These are phyloP conservation scores for Heterobasidion annosum DNA, from an alignment of 1,284 basidiomycete genomes.

Conservation along the genomic window DNA sequence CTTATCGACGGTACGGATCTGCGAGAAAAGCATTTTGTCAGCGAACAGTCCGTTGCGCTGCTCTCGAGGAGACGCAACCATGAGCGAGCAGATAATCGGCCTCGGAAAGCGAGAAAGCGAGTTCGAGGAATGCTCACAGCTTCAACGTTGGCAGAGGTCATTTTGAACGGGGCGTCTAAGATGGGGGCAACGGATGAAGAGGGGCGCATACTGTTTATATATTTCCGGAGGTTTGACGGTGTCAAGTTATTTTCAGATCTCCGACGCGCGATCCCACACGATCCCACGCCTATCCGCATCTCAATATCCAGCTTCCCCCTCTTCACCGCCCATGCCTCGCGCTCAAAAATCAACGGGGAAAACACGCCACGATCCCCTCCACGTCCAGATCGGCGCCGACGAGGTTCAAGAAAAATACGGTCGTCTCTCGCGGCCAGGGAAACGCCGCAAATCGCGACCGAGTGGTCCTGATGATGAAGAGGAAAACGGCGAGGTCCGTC, in stretches of 20 bases:
- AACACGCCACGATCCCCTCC: slow-evolving; percentile 77
- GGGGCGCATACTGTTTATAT: not conserved
- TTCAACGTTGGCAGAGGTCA: slow-evolving; percentile 8
- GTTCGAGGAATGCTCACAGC: slow-evolving; percentile 6
- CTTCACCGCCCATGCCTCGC: slow-evolving; percentile 46
- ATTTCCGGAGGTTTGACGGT: not conserved
- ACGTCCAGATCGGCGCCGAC: slow-evolving; percentile 73
- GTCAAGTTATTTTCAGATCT: not conserved
- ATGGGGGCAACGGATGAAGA: slow-evolving; percentile 9
- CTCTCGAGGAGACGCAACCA: too few relatives aligned
- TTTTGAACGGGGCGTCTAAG: slow-evolving; percentile 9
- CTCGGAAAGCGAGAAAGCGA: not conserved
- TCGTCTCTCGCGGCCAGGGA: slow-evolving; percentile 63
- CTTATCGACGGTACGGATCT: slow-evolving; percentile 65
- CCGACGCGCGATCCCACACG: not conserved
- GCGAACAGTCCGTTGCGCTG: not conserved
- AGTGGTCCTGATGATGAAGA: slow-evolving; percentile 28
- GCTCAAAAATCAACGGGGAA: slow-evolving; percentile 42
- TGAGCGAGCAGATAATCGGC: not conserved
- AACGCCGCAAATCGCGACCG: slow-evolving; percentile 52
- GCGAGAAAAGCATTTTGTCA: slow-evolving; percentile 4
- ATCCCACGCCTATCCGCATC: not conserved
- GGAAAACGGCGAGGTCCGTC: slow-evolving; percentile 49
- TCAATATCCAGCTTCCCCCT: not conserved
- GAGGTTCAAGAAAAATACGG: slow-evolving; percentile 72